These are phyloP conservation scores for Colletotrichum sp. DNA, from an alignment of 2,329 filamentous ascomycete species.

Conservation along the genomic window DNA sequence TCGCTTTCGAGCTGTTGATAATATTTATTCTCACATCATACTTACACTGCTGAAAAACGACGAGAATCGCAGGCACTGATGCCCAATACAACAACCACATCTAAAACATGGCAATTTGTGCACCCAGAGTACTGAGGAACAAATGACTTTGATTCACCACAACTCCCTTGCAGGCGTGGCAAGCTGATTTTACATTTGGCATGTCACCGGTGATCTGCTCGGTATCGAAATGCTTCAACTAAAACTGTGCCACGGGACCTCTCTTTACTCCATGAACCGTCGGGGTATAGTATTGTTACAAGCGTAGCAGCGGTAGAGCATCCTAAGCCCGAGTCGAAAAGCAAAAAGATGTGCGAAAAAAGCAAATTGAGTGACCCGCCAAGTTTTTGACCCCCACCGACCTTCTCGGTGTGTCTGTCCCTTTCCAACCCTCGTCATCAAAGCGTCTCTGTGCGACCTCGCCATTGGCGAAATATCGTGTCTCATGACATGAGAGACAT, in stretches of 20 bases:
- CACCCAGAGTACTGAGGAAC: background rate
- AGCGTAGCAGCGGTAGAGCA: background rate
- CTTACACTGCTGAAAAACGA: background rate
- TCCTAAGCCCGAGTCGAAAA: background rate
- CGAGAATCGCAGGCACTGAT: background rate
- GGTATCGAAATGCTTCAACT: background rate
- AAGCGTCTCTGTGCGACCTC: background rate
- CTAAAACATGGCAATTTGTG: background rate
- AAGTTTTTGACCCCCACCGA: background rate
- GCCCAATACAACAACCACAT: background rate
- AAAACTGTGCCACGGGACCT: background rate
- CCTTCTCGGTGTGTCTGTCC: background rate
- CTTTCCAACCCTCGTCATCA: background rate
- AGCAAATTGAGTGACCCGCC: background rate
- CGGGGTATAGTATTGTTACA: conserved; percentile 6
- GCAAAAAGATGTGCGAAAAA: background rate
- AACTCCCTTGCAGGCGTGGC: background rate
- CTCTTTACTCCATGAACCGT: background rate
- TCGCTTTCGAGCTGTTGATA: background rate
- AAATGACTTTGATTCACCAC: background rate
- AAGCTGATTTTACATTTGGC: background rate
- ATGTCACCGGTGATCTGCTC: background rate
- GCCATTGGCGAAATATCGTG: background rate
- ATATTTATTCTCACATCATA: background rate
- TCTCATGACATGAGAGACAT: background rate